Evolutionary conservation across 1,284 basidiomycete genomes (phyloP).

Genomic region (Cutaneotrichosporon daszewskae): DNA sequence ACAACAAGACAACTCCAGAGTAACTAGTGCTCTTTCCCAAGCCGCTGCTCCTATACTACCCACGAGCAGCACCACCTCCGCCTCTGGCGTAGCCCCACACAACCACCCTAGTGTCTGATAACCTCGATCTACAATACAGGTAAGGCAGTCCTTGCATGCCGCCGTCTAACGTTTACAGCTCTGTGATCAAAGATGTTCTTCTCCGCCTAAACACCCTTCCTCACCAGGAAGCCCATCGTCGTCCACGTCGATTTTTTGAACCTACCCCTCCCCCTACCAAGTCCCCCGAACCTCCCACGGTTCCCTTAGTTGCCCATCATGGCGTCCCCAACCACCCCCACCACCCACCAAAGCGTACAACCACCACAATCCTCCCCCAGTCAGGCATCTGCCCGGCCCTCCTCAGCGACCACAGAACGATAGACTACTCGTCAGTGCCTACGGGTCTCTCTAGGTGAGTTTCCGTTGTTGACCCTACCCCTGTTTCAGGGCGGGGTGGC

Average conservation of each 20-base stretch:
- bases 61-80: conserved; percentile 8
- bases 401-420: conserved; percentile 6
- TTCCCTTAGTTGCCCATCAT: conserved; percentile 23
- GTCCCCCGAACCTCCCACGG: conserved; percentile 15
- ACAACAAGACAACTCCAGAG: neutral
- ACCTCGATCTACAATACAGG: conserved; percentile 6
- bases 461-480: no score
- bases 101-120: conserved; percentile 16
- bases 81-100: conserved; percentile 11
- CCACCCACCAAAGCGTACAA: conserved; percentile 7
- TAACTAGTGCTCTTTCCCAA: neutral
- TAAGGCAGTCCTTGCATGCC: no score
- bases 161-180: conserved; percentile 13
- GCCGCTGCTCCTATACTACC: conserved; percentile 4
- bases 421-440: conserved; percentile 7
- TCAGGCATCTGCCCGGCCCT: conserved; percentile 10
- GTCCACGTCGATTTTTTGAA: conserved; percentile 11
- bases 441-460: conserved; percentile 8
- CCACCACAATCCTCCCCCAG: conserved; percentile 1
- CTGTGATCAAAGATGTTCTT: conserved; percentile 13
- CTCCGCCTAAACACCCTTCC: conserved; percentile 10
- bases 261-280: conserved; percentile 6
- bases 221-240: conserved; percentile 16
- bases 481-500: no score
- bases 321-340: conserved; percentile 15